A percentile compares a stretch with the other conserved stretches of the same genome.
These are phyloP conservation scores for Rauvolfia tetraphylla DNA, from an alignment of 257 asterid species.

Conservation along the genomic window DNA sequence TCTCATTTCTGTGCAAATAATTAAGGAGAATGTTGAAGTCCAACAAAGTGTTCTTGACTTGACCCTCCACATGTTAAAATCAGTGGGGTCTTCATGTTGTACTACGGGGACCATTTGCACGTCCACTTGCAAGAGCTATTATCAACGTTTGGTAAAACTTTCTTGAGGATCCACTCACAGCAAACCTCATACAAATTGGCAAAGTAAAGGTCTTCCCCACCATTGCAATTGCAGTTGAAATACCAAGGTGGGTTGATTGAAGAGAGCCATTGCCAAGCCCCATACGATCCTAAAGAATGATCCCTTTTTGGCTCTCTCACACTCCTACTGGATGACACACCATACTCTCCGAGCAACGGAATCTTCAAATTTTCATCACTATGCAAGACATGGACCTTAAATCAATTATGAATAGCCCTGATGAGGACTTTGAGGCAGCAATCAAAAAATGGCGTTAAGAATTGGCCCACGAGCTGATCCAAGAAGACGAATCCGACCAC, in stretches of 20 bases:
- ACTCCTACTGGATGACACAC: no score
- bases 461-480: no score
- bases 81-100: background rate
- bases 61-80: background rate
- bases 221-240: constrained; percentile 6
- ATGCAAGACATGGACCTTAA: no score
- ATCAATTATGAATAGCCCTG: no score
- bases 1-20: background rate
- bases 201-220: background rate
- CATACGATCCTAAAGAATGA: background rate
- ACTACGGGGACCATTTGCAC: background rate
- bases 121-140: background rate
- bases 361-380: no score
- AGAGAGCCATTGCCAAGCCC: background rate
- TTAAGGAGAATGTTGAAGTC: background rate
- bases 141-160: background rate
- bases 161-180: background rate
- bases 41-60: constrained; percentile 1
- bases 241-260: background rate
- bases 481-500: no score
- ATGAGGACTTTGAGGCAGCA: no score
- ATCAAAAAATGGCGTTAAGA: no score
- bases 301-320: background rate
- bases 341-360: no score
- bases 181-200: background rate